A percentile compares a stretch with the other conserved stretches of the same genome.
These are phyloP conservation scores for Fusarium sp. DNA, from an alignment of 2,329 filamentous ascomycete genomes.

Conservation along the genomic window DNA sequence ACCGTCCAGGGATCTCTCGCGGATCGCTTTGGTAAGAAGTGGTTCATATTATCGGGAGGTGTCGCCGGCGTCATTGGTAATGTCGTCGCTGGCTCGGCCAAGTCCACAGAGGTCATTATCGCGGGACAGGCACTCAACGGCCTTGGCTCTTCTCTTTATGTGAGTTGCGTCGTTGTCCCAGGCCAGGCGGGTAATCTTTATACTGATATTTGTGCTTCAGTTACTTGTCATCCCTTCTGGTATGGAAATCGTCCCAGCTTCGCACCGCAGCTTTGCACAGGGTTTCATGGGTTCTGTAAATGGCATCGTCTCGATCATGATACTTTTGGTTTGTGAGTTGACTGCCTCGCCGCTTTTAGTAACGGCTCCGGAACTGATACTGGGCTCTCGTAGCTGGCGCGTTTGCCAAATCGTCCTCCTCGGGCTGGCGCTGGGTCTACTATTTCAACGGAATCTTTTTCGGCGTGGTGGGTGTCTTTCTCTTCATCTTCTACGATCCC, in stretches of 20 bases:
- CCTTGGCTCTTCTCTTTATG: neutral
- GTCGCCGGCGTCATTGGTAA: neutral
- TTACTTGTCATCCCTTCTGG: neutral
- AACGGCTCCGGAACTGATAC: neutral
- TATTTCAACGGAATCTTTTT: neutral
- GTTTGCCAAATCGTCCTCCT: neutral
- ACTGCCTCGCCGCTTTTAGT: no score
- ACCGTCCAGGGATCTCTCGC: neutral
- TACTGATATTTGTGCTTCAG: neutral
- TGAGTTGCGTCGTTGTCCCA: neutral
- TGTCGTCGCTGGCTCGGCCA: neutral
- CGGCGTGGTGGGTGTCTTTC: neutral
- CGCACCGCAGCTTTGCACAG: neutral
- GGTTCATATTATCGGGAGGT: neutral
- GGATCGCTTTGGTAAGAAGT: slow-evolving; percentile 1
- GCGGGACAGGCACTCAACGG: neutral
- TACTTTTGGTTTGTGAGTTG: neutral
- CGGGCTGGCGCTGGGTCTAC: neutral
- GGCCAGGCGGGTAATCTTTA: neutral
- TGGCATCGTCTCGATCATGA: neutral
- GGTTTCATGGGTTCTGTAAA: neutral
- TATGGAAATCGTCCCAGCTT: neutral
- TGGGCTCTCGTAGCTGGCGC: neutral
- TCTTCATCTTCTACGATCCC: neutral
- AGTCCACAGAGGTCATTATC: neutral